A percentile compares a stretch with the other conserved stretches of the same genome.
Conservation (phyloP, 352 stramenopile species). For the Phytophthora quininea region DNA sequence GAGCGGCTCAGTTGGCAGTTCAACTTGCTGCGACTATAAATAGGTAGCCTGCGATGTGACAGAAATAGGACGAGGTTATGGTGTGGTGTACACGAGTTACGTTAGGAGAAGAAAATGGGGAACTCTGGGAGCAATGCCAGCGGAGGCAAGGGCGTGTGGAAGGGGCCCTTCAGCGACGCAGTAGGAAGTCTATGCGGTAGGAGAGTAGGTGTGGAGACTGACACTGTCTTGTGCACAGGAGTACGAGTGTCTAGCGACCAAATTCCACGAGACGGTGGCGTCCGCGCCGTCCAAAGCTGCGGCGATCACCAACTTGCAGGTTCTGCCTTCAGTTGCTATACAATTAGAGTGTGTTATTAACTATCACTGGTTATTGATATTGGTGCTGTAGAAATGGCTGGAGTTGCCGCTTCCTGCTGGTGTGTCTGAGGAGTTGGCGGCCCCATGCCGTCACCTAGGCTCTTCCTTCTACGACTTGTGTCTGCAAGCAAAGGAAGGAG, state of each 20-base stretch:
- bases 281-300: slow-evolving; percentile 23
- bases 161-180: slow-evolving; percentile 83
- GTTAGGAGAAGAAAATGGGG: slow-evolving; percentile 41
- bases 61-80: neutral
- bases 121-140: slow-evolving; percentile 33
- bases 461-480: slow-evolving; percentile 62
- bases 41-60: slow-evolving; percentile 11
- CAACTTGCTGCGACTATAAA: slow-evolving; percentile 2
- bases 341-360: slow-evolving; percentile 5
- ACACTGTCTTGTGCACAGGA: slow-evolving; percentile 41
- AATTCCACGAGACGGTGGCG: slow-evolving; percentile 48
- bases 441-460: slow-evolving; percentile 35
- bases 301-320: slow-evolving; percentile 50
- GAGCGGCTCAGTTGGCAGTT: slow-evolving; percentile 15
- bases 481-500: slow-evolving; percentile 36
- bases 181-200: slow-evolving; percentile 25
- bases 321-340: slow-evolving; percentile 8
- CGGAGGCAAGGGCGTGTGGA: slow-evolving; percentile 49
- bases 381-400: slow-evolving; percentile 46
- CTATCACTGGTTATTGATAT: neutral
- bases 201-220: neutral
- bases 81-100: slow-evolving; percentile 1
- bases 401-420: slow-evolving; percentile 37
- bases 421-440: slow-evolving; percentile 34
- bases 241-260: slow-evolving; percentile 61